phyloP scores from a whole-genome alignment of 179 eudicot species.

The Actinidia arguta region DNA sequence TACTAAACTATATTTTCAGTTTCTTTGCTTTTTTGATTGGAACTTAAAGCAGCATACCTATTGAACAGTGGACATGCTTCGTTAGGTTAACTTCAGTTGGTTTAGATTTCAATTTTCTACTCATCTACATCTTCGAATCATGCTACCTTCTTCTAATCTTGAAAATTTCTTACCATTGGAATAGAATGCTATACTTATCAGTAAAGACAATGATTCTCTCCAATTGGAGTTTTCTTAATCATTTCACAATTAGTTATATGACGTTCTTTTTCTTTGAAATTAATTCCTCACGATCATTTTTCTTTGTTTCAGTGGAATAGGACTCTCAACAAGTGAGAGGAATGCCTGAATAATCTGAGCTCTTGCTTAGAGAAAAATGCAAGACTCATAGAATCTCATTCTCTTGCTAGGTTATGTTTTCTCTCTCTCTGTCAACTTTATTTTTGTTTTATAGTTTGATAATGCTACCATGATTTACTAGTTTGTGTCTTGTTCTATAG shows the following conservation, averaged over 20 bases:
- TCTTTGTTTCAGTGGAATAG: conserved; percentile 51
- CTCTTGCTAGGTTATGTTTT: neutral
- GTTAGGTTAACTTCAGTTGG: conserved; percentile 36
- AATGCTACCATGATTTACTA: no score
- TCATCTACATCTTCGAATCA: neutral
- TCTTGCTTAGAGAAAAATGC: conserved; percentile 75
- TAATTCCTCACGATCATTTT: conserved; percentile 21
- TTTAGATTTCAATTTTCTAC: neutral
- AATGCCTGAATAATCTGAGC: conserved; percentile 67
- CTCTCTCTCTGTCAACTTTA: neutral
- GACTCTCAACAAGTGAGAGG: conserved; percentile 60
- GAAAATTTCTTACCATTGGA: neutral
- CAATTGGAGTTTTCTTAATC: conserved; percentile 53
- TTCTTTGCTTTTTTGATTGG: conserved; percentile 57
- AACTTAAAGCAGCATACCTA: conserved; percentile 45
- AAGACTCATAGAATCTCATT: conserved; percentile 36
- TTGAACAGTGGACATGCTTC: conserved; percentile 30
- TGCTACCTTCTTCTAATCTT: conserved; percentile 15
- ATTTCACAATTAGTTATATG: neutral
- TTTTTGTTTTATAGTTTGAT: neutral
- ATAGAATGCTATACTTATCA: conserved; percentile 42
- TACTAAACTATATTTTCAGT: conserved; percentile 54
- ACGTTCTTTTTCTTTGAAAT: neutral
- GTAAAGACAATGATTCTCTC: conserved; percentile 39
- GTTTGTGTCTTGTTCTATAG: no score